These are phyloP conservation scores for Penicillium canescens DNA, from an alignment of 495 filamentous ascomycete species.

Conservation along the genomic window DNA sequence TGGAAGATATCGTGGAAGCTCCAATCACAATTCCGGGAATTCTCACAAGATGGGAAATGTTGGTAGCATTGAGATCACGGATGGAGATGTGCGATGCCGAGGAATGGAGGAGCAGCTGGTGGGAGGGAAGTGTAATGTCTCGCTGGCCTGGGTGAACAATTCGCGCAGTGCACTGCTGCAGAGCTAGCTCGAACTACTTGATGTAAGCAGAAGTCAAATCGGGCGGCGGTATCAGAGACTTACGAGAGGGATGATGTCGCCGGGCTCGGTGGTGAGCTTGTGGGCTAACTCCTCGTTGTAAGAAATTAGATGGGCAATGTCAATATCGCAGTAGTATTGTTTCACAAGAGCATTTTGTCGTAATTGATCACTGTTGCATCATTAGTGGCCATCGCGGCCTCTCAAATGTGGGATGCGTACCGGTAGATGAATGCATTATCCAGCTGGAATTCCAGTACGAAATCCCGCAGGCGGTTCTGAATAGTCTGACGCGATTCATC, in stretches of 20 bases:
- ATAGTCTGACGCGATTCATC: conserved; percentile 58
- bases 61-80: conserved; percentile 87
- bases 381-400: background rate
- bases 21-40: conserved; percentile 98
- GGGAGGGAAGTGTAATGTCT: conserved; percentile 71
- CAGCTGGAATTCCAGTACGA: conserved; percentile 91
- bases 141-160: conserved; percentile 82
- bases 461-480: conserved; percentile 63
- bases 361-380: conserved; percentile 75
- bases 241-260: conserved; percentile 90
- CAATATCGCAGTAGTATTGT: conserved; percentile 95
- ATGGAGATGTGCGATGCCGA: conserved; percentile 88
- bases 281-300: conserved; percentile 97
- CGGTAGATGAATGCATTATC: conserved; percentile 97
- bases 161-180: conserved; percentile 86
- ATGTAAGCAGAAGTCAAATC: conserved; percentile 7
- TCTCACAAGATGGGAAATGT: conserved; percentile 90
- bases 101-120: conserved; percentile 95
- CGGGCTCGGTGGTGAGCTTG: conserved; percentile 84
- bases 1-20: conserved; percentile 93
- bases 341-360: conserved; percentile 94
- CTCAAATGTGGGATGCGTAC: conserved; percentile 41
- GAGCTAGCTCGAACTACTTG: conserved; percentile 80
- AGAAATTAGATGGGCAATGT: conserved; percentile 93
- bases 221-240: conserved; percentile 10